Percentiles rank a stretch among this genome's conserved stretches.
phyloP scores from a whole-genome alignment of 306 rosid species.

The Purshia tridentata region DNA sequence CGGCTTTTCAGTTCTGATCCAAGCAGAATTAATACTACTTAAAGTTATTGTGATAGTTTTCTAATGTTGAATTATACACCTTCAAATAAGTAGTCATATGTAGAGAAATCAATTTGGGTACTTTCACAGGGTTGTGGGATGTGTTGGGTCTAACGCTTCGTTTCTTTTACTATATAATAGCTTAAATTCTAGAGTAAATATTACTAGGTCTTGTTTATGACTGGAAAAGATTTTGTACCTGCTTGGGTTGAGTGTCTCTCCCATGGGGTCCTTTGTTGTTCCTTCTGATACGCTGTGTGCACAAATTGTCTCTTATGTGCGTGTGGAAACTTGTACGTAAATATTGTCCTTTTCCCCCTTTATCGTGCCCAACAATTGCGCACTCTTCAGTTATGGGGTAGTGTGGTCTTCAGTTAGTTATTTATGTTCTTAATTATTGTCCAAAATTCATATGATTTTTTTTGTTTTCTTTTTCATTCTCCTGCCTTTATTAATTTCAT shows the following conservation, averaged over 20 bases:
- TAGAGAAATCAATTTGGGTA: neutral
- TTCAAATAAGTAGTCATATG: neutral
- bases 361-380: neutral
- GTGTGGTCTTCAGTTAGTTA: neutral
- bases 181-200: conserved; percentile 4
- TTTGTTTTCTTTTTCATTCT: neutral
- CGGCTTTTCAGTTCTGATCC: neutral
- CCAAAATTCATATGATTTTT: neutral
- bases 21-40: neutral
- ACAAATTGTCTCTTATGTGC: conserved; percentile 10
- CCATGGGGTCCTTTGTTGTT: conserved; percentile 11
- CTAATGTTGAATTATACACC: neutral
- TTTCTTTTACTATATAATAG: neutral
- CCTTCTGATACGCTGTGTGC: neutral
- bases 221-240: neutral
- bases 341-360: conserved; percentile 1
- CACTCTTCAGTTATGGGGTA: neutral
- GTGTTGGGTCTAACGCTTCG: neutral
- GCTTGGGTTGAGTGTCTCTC: neutral
- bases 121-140: neutral
- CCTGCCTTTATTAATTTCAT: neutral
- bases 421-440: neutral
- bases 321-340: conserved; percentile 4
- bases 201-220: neutral
- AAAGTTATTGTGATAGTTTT: neutral